A percentile compares a stretch with the other conserved stretches of the same genome.
Evolutionary conservation across 2,329 filamentous ascomycete species (phyloP).

Genomic region (Botrytis sinoallii): DNA sequence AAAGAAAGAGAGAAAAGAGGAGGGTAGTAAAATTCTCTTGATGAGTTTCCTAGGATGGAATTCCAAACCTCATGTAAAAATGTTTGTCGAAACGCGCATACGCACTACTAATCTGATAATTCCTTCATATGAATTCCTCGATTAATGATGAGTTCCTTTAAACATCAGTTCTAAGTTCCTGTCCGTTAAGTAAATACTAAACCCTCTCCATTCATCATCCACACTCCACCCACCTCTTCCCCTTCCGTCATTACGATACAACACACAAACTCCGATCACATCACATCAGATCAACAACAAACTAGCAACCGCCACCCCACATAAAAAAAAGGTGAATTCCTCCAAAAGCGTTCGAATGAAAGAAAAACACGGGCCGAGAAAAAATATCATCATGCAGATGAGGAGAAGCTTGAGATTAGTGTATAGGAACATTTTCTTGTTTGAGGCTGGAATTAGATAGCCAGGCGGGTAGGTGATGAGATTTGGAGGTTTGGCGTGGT

Average conservation of each 20-base stretch:
- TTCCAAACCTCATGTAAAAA: neutral
- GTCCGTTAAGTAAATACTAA: too few species aligned
- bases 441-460: neutral
- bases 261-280: too few species aligned
- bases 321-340: neutral
- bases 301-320: too few species aligned
- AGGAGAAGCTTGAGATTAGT: neutral
- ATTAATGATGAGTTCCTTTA: neutral
- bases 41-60: neutral
- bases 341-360: neutral
- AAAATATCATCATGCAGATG: neutral
- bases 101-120: neutral
- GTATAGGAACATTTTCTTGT: neutral
- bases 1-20: neutral
- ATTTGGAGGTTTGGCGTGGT: rapidly evolving
- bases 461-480: neutral
- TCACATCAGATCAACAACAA: neutral
- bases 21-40: neutral
- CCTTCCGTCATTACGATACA: neutral
- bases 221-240: neutral
- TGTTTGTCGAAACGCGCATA: rapidly evolving
- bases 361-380: neutral
- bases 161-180: too few species aligned
- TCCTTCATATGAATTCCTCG: neutral
- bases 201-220: neutral